Percentiles rank a stretch among this genome's conserved stretches.
phyloP scores from a whole-genome alignment of 805 yeast species.

The Scheffersomyces lignosus region DNA sequence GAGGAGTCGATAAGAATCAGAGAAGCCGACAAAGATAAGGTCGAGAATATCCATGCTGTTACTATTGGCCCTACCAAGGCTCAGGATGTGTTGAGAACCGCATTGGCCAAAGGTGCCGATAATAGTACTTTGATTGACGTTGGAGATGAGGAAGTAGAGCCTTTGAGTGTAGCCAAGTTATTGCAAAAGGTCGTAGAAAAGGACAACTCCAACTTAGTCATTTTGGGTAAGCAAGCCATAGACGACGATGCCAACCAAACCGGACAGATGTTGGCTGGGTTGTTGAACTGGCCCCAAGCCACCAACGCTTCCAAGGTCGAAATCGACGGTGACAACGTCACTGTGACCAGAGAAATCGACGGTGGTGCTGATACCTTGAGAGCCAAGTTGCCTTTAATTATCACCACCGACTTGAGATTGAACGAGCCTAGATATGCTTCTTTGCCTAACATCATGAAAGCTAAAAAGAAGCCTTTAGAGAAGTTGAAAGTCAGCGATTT shows the following conservation, averaged over 20 bases:
- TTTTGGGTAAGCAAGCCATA: constrained; percentile 94
- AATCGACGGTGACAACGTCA: constrained; percentile 54
- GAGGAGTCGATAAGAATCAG: constrained; percentile 88
- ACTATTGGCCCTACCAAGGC: constrained; percentile 86
- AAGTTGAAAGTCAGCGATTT: constrained; percentile 62
- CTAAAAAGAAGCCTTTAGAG: constrained; percentile 91
- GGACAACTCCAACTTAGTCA: constrained; percentile 72
- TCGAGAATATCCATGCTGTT: constrained; percentile 85
- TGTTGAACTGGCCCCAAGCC: constrained; percentile 95
- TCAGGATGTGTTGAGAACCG: constrained; percentile 83
- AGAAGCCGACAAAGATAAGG: constrained; percentile 62
- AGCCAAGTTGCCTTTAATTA: constrained; percentile 77
- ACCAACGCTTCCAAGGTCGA: constrained; percentile 89
- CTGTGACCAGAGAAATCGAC: constrained; percentile 89
- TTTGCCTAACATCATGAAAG: constrained; percentile 96
- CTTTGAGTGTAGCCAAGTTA: constrained; percentile 85
- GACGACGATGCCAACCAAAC: constrained; percentile 95
- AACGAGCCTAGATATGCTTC: constrained; percentile 96
- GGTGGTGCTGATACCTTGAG: constrained; percentile 87
- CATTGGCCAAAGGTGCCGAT: constrained; percentile 95
- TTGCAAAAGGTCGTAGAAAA: constrained; percentile 70
- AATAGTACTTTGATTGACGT: constrained; percentile 78
- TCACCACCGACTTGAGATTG: constrained; percentile 91
- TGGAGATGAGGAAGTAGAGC: constrained; percentile 75
- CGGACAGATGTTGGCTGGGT: constrained; percentile 94